Evolutionary conservation across 768 basidiomycete species (phyloP).

Genomic region (Psilocybe cyanescens): DNA sequence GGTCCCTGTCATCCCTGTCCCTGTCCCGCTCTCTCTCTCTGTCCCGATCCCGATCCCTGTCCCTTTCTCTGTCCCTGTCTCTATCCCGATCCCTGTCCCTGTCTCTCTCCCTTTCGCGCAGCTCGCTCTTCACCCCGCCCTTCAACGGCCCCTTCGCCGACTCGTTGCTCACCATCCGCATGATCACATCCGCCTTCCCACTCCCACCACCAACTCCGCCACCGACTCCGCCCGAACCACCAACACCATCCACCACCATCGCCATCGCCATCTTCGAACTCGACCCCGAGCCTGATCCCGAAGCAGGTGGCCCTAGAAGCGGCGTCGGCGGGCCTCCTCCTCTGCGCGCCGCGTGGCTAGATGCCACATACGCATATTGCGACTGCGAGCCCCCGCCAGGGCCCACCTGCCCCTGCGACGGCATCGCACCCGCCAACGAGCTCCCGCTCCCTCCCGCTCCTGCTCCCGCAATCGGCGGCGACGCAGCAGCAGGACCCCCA

Average conservation of each 20-base stretch:
- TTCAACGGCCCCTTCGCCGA: background rate
- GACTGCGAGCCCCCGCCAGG: background rate
- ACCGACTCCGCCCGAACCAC: background rate
- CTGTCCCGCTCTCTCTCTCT: conserved; percentile 2
- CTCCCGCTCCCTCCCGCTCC: conserved; percentile 4
- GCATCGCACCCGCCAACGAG: conserved; percentile 19
- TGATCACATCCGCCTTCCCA: conserved; percentile 10
- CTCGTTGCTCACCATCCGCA: conserved; percentile 15
- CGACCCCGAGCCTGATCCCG: conserved; percentile 1
- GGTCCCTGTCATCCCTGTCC: background rate
- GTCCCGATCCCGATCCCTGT: background rate
- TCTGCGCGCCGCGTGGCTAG: background rate
- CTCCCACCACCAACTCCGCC: background rate
- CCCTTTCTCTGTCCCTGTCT: background rate
- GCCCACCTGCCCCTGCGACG: background rate
- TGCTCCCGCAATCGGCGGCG: background rate
- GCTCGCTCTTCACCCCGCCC: background rate
- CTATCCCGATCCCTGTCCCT: background rate
- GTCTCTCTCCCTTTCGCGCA: conserved; percentile 1
- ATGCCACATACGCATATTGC: background rate
- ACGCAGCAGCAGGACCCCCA: no score
- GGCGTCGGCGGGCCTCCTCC: background rate
- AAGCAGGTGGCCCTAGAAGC: background rate
- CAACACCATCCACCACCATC: background rate
- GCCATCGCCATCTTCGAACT: conserved; percentile 14